Evolutionary conservation across 805 yeast species (phyloP).

Genomic region (Priceomyces fermenticarens): DNA sequence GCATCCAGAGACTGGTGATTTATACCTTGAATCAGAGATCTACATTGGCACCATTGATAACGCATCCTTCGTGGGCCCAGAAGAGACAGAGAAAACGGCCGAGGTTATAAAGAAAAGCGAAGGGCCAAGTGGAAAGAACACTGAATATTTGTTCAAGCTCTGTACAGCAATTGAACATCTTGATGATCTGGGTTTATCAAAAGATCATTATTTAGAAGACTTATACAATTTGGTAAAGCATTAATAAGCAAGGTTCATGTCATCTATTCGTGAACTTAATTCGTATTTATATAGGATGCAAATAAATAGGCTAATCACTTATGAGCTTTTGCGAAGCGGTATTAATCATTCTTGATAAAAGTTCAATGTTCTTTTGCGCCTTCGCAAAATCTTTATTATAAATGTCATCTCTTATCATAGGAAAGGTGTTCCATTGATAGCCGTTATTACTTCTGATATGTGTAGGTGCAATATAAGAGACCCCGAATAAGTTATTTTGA

Average conservation of each 20-base stretch:
- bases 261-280: too few relatives aligned
- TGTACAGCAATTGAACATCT: conserved; percentile 41
- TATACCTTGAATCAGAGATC: conserved; percentile 53
- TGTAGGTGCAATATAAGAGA: conserved; percentile 57
- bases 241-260: too few relatives aligned
- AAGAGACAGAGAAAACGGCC: conserved; percentile 58
- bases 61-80: conserved; percentile 84
- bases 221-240: conserved; percentile 11
- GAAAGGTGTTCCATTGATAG: conserved; percentile 65
- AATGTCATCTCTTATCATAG: conserved; percentile 70
- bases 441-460: conserved; percentile 15
- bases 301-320: not conserved
- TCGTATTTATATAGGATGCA: too few relatives aligned
- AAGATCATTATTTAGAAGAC: conserved; percentile 36
- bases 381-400: conserved; percentile 43
- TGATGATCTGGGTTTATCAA: conserved; percentile 12
- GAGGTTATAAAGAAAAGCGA: conserved; percentile 47
- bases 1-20: conserved; percentile 30
- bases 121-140: conserved; percentile 84
- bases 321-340: conserved; percentile 12
- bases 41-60: conserved; percentile 84
- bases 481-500: conserved; percentile 67
- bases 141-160: conserved; percentile 63
- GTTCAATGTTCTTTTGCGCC: conserved; percentile 54
- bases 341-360: conserved; percentile 30